Percentiles rank a stretch among this genome's conserved stretches.
phyloP scores from a whole-genome alignment of 768 basidiomycete genomes.

The Mycena rebaudengoi region DNA sequence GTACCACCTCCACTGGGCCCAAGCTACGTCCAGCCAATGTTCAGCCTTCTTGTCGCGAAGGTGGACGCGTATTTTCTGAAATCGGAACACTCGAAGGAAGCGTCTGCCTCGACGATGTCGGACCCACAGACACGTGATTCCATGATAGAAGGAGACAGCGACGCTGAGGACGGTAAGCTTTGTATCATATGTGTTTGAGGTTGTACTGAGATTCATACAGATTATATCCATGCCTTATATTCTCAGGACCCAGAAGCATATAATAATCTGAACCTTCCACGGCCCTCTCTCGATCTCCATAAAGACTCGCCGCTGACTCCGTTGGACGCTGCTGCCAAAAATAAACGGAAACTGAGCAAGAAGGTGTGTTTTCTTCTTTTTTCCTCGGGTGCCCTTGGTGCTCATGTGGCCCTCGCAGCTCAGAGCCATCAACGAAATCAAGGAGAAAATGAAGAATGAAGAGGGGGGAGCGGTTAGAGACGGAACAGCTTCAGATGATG shows the following conservation, averaged over 20 bases:
- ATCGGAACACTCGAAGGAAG: background rate
- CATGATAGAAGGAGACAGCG: background rate
- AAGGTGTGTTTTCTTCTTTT: background rate
- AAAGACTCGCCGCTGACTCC: background rate
- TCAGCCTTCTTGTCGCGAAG: background rate
- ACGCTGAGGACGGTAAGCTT: background rate
- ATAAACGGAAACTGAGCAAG: background rate
- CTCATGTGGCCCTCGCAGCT: background rate
- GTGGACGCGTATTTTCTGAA: background rate
- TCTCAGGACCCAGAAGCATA: too few species aligned
- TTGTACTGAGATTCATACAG: background rate
- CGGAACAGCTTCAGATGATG: background rate
- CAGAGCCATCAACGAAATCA: background rate
- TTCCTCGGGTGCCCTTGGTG: background rate
- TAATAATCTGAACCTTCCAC: background rate
- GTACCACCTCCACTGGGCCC: background rate
- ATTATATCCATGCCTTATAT: too few species aligned
- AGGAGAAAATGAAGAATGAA: background rate
- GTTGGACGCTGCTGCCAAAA: background rate
- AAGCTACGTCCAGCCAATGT: background rate
- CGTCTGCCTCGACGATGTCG: background rate
- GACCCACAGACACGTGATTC: background rate
- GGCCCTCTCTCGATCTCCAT: background rate
- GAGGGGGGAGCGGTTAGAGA: background rate
- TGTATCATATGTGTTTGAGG: background rate